Conservation (phyloP, 257 asterid genomes). For the Henckelia pumila region DNA sequence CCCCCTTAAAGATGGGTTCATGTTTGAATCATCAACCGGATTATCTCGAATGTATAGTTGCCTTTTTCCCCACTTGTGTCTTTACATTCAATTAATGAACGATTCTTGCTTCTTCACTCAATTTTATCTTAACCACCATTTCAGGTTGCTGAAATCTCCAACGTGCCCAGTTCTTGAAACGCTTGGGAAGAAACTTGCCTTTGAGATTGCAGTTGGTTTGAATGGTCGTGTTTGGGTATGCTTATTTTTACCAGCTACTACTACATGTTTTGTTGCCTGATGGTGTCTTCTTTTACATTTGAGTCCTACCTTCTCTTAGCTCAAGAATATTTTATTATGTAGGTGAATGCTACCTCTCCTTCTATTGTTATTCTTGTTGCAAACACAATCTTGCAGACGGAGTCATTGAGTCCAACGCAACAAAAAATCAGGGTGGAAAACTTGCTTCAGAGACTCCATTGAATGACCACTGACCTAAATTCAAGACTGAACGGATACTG, state of each 20-base stretch:
- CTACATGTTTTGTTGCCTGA: constrained; percentile 7
- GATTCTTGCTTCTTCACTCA: neutral
- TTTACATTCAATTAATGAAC: neutral
- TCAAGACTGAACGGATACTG: neutral
- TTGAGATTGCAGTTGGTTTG: constrained; percentile 89
- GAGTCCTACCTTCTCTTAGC: constrained; percentile 13
- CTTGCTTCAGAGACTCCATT: constrained; percentile 66
- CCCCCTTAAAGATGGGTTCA: constrained; percentile 83
- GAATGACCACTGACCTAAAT: constrained; percentile 17
- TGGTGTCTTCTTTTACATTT: neutral
- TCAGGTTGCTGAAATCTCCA: constrained; percentile 79
- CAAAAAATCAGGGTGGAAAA: constrained; percentile 81
- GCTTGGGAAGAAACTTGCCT: constrained; percentile 89
- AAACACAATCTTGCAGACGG: constrained; percentile 79
- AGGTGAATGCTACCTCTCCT: constrained; percentile 82
- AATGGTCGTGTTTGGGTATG: constrained; percentile 97
- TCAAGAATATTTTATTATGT: neutral
- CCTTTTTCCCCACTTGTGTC: neutral
- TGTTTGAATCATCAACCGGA: constrained; percentile 93
- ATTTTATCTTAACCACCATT: constrained; percentile 6
- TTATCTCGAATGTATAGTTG: constrained; percentile 66
- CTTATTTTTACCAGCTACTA: constrained; percentile 11
- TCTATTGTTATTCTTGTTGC: constrained; percentile 66
- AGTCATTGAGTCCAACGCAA: constrained; percentile 70
- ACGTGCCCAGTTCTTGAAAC: constrained; percentile 83